Evolutionary conservation across 1,284 basidiomycete species (phyloP), one percentile per base, ranked within the genome.

Genomic region (Pholiota adiposa): DNA sequence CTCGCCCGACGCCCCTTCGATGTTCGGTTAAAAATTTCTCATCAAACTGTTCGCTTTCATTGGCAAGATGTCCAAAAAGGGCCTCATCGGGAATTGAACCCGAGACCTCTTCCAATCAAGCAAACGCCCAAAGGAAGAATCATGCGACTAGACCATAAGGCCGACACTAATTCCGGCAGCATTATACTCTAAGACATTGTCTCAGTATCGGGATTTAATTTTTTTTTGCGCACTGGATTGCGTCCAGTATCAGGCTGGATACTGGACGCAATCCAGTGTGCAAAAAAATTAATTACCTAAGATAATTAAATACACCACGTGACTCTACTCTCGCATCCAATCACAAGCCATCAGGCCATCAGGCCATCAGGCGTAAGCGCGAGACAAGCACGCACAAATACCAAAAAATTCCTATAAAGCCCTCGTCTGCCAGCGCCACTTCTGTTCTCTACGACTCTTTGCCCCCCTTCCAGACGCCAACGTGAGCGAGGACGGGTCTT

Each of bases 11-110:
- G n/a, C n/a, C n/a, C n/a, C n/a, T n/a, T n/a, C n/a, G n/a, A n/a
- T n/a, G n/a, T n/a, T n/a, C n/a, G n/a, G n/a, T n/a, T n/a, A n/a
- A n/a, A n/a, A n/a, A n/a, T n/a, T n/a, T n/a, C n/a, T n/a, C n/a
- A n/a, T n/a, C n/a, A n/a, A n/a, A n/a, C n/a, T n/a, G n/a, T n/a
- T n/a, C n/a, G n/a, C n/a, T n/a, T n/a, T n/a, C n/a, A n/a, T n/a
- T n/a, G n/a, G n/a, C n/a, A n/a, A n/a, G n/a, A n/a, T n/a, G n/a
- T 4, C 6, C 12, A 51, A 68, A 64, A 58, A 55, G 65, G 67
- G 65, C 65, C 67, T 67, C 60, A 69, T 60, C 63, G 67, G 67
- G 67, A 68, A 62, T 68, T 69, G 65, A 67, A 67, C 65, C 67
- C 65, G 61, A 59, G 65, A 67, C 65, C 64, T 66, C 65, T 60